Evolutionary conservation across 2,329 filamentous ascomycete genomes (phyloP).

Genomic region (Calonectria pseudoturangicola): DNA sequence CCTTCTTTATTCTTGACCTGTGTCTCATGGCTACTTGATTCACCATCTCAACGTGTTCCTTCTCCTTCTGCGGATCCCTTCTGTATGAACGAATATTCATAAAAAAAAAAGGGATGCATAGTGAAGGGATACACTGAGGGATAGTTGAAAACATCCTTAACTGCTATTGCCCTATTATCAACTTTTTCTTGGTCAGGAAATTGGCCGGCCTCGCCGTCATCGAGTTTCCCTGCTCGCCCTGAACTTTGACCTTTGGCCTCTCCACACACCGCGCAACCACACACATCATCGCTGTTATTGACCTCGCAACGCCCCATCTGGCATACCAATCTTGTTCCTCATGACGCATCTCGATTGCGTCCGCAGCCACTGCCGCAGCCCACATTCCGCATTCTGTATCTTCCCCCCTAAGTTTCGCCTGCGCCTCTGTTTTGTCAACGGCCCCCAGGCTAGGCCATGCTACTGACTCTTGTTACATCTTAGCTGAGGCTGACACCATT

Average conservation of each 20-base stretch:
- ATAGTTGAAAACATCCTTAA: neutral
- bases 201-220: conserved; percentile 19
- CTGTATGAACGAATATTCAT: neutral
- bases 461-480: neutral
- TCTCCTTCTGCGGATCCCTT: no score
- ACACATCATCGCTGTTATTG: neutral
- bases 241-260: conserved; percentile 16
- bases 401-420: neutral
- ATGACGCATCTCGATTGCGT: conserved; percentile 26
- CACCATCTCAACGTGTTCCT: neutral
- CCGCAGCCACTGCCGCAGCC: conserved; percentile 14
- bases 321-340: conserved; percentile 18
- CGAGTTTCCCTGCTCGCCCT: conserved; percentile 14
- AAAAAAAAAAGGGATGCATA: conserved; percentile 19
- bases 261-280: conserved; percentile 23
- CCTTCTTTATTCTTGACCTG: no score
- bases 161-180: neutral
- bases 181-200: neutral
- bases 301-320: conserved; percentile 27
- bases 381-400: neutral
- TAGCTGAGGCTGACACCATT: conserved; percentile 11
- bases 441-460: neutral
- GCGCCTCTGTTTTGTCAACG: neutral
- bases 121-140: neutral
- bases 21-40: neutral